Conservation (phyloP, 73 alveolate genomes). For the Stentor coeruleus region DNA sequence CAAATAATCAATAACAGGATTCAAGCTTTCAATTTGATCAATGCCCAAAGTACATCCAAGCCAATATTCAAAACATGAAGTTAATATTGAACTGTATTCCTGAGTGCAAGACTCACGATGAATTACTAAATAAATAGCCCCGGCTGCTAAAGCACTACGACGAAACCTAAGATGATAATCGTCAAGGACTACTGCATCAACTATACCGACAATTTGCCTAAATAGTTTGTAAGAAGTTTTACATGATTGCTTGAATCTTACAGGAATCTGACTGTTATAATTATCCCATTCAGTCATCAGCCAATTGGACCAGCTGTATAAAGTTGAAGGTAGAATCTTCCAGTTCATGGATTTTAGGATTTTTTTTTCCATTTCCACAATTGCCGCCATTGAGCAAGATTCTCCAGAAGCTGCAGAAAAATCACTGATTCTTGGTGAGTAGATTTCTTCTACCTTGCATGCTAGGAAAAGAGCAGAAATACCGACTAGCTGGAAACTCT, state of each 20-base stretch:
- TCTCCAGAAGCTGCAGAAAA: not conserved
- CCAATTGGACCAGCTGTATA: conserved; percentile 6
- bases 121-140: not conserved
- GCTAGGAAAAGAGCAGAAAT: conserved; percentile 84
- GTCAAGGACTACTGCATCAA: not conserved
- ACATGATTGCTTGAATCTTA: not conserved
- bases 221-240: not conserved
- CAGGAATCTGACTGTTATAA: not conserved
- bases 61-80: not conserved
- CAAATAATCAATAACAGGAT: not conserved
- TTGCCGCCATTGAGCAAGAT: not conserved
- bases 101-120: conserved; percentile 5
- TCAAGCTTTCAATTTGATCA: not conserved
- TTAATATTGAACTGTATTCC: not conserved
- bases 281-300: conserved; percentile 23
- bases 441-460: conserved; percentile 69
- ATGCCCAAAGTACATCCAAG: not conserved
- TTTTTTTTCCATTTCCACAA: conserved; percentile 14
- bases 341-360: conserved; percentile 24
- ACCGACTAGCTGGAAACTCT: conserved; percentile 79
- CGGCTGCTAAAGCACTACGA: not conserved
- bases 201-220: not conserved
- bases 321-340: not conserved
- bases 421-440: conserved; percentile 16
- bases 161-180: not conserved